Conservation (phyloP, 208 protist genomes). For the Crithidia bombi region DNA sequence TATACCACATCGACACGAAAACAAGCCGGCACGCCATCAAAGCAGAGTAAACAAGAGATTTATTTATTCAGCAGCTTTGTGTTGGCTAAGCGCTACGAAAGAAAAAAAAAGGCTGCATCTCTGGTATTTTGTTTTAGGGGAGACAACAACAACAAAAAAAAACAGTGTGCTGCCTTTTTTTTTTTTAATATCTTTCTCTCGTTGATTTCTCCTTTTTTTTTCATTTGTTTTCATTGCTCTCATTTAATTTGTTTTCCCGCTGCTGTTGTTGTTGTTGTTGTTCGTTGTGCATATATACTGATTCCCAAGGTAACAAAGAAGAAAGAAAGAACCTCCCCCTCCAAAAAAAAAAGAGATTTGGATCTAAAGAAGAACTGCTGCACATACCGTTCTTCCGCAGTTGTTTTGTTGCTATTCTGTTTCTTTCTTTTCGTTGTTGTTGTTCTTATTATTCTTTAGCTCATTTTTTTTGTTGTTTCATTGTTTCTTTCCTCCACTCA, state of each 20-base stretch:
- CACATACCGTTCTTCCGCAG: neutral
- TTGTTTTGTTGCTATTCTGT: constrained; percentile 3
- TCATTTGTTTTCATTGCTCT: neutral
- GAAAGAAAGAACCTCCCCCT: no score
- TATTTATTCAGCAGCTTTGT: no score
- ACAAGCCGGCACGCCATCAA: no score
- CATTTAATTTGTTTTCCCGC: neutral
- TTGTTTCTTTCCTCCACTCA: constrained; percentile 8
- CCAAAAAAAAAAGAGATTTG: no score
- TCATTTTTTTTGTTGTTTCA: neutral
- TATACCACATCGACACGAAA: no score
- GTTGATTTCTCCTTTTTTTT: neutral
- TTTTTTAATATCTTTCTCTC: constrained; percentile 11
- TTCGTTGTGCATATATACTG: no score
- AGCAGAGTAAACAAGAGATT: no score
- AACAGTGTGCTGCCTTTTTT: constrained; percentile 25
- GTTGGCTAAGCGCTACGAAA: neutral
- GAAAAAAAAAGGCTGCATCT: neutral
- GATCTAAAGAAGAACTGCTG: neutral
- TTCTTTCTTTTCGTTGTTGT: constrained; percentile 1
- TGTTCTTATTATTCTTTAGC: neutral
- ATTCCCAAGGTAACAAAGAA: no score
- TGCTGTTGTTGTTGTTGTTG: neutral
- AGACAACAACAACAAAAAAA: neutral
- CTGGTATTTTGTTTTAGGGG: constrained; percentile 2